A percentile compares a stretch with the other conserved stretches of the same genome.
Conservation (phyloP, 345 rosid species). For the Eucalyptus pumila region DNA sequence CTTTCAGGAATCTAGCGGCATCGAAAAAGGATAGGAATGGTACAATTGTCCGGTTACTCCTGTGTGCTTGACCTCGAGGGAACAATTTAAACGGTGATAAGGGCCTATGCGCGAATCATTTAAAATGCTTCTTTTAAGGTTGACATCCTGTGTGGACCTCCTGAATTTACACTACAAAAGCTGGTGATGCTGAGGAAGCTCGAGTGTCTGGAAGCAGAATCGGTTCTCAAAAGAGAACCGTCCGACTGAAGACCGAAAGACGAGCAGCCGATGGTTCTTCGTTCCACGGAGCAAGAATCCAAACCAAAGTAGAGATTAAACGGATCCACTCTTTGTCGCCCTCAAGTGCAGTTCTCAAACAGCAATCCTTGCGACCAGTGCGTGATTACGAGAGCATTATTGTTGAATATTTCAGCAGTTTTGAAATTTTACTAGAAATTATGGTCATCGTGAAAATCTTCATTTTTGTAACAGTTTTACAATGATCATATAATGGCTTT, state of each 20-base stretch:
- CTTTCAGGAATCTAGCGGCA: neutral
- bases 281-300: neutral
- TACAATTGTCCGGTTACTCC: neutral
- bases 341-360: neutral
- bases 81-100: neutral
- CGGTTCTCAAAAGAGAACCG: neutral
- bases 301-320: neutral
- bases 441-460: accelerated
- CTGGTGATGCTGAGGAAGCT: neutral
- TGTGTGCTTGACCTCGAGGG: neutral
- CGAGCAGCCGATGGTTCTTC: neutral
- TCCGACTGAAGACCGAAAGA: neutral
- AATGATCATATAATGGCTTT: too few species aligned
- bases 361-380: neutral
- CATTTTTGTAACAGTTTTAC: too few species aligned
- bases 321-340: neutral
- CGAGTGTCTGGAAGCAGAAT: neutral
- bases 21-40: neutral
- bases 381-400: neutral
- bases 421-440: too few species aligned
- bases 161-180: neutral
- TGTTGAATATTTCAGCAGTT: neutral
- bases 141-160: neutral
- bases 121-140: neutral
- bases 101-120: neutral